Percentiles rank a stretch among this genome's conserved stretches.
These are phyloP conservation scores for Elymus sibiricus DNA, from an alignment of 176 grass and related monocot genomes.

Conservation along the genomic window DNA sequence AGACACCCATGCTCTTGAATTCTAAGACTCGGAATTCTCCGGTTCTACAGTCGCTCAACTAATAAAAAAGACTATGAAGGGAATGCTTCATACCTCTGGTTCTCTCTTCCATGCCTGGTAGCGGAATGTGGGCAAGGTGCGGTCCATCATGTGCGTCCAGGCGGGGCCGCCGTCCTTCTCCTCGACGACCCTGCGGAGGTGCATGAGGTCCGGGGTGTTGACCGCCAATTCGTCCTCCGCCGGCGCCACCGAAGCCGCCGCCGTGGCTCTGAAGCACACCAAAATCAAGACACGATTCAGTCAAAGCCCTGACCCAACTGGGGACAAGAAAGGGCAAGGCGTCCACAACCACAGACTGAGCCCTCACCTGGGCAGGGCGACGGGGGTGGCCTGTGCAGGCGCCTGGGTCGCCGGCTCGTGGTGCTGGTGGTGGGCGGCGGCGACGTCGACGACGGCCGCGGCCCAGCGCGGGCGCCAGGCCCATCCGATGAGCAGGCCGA, in stretches of 20 bases:
- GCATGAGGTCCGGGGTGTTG: conserved; percentile 46
- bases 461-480: conserved; percentile 84
- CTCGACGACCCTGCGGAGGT: conserved; percentile 69
- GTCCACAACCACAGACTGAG: not conserved
- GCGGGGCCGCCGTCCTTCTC: conserved; percentile 70
- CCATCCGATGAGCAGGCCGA: conserved; percentile 77
- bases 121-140: conserved; percentile 43
- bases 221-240: conserved; percentile 41
- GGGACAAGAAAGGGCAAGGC: not conserved
- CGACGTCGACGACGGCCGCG: conserved; percentile 14
- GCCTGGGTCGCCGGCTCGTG: not conserved
- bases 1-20: too few relatives aligned
- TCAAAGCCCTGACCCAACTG: not conserved
- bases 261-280: not conserved
- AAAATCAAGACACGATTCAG: not conserved
- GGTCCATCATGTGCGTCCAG: conserved; percentile 88
- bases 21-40: too few relatives aligned
- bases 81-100: conserved; percentile 32
- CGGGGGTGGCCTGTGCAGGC: not conserved
- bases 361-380: conserved; percentile 36
- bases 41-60: not conserved
- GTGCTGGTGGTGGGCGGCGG: accelerated
- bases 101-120: conserved; percentile 90
- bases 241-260: not conserved
- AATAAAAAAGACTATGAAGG: too few relatives aligned